Evolutionary conservation across 805 yeast genomes (phyloP), one percentile per base, ranked within the genome.

Genomic region (Wickerhamomyces bovis): DNA sequence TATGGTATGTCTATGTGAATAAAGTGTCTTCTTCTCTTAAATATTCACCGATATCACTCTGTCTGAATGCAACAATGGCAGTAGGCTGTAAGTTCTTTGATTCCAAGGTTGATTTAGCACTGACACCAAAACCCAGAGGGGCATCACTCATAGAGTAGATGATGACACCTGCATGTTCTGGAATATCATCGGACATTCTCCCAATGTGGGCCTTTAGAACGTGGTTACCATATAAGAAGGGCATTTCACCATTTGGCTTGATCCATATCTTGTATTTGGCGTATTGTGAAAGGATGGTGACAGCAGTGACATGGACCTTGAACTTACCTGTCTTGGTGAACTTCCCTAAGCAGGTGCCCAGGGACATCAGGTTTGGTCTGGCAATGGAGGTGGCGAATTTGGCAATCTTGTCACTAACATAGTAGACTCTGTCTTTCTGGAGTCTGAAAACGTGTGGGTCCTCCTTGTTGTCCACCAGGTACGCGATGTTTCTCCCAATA

Each of bases 191-290:
- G 46, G 95, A 85, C 86, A 94, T 89, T 59, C 89, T 84, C 31
- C 99, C 99, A 47, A 94, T 76, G 64, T 94, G 99, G 5, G 99
- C 99, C 65, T 94, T 94, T 56, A 94, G 74, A 23, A 92, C 92
- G 65, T 94, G 96, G 71, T 94, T 94, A 33, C 99, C 99, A 59
- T 94, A 94, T 54, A 94, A 70, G 64, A 85, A 94, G 13, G 99
- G 98, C 99, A 94, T 94, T 68, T 94, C 99, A 58, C 99, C 99
- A 63, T 94, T 94, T 44, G 81, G 82, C 67, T 94, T 94, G 68
- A 94, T 88, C 99, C 99, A 94, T 38, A 94, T 74, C 69, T 92
- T 94, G 71, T 83, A 89, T 65, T 86, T 87, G 43, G 99, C 97
- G 63, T 84, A 83, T 57, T 87, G 84, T 2, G 96, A 84, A 47